phyloP scores from a whole-genome alignment of 2,329 filamentous ascomycete species.

The Clonostachys rosea region DNA sequence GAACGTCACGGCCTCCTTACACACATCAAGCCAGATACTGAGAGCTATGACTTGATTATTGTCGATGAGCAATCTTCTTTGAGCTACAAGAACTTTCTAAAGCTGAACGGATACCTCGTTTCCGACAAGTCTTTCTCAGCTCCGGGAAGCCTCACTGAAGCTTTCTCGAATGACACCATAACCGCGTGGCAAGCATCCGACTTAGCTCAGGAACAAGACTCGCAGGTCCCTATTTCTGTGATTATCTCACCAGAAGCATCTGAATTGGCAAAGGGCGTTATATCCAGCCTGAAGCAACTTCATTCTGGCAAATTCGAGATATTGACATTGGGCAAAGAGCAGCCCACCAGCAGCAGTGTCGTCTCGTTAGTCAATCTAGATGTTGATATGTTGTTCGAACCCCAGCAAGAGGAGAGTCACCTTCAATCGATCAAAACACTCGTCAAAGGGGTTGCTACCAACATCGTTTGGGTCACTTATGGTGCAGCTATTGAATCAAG shows the following conservation, averaged over 20 bases:
- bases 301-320: background rate
- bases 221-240: too few relatives aligned
- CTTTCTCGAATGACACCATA: too few relatives aligned
- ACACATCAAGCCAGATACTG: background rate
- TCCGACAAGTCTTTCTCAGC: too few relatives aligned
- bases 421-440: conserved; percentile 4
- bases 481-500: conserved; percentile 6
- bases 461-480: conserved; percentile 7
- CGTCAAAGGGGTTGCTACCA: conserved; percentile 8
- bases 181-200: too few relatives aligned
- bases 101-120: background rate
- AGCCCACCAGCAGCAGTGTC: background rate
- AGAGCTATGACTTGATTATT: background rate
- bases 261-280: background rate
- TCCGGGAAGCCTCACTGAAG: too few relatives aligned
- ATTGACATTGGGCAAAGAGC: background rate
- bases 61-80: background rate
- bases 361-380: background rate
- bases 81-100: background rate
- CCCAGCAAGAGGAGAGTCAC: background rate
- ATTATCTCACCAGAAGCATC: too few relatives aligned
- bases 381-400: background rate
- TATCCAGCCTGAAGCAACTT: background rate
- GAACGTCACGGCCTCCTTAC: background rate
- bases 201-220: too few relatives aligned